Evolutionary conservation across 1,284 basidiomycete genomes (phyloP), one percentile per base, ranked within the genome.

Genomic region (Volvariella volvacea): DNA sequence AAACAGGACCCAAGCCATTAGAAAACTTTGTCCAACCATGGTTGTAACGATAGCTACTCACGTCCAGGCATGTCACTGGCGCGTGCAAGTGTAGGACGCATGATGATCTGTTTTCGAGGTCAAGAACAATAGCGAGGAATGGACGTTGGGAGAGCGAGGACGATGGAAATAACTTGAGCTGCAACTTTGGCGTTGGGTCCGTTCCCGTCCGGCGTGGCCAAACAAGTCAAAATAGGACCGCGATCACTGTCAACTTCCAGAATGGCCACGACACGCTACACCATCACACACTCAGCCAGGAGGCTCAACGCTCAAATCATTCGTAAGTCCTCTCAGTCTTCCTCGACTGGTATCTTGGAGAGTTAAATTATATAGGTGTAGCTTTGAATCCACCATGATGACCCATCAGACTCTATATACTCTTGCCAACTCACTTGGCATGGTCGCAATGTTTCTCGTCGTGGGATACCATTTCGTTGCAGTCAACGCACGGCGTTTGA

Each of bases 381-480:
- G 39, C 14, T 22, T 25, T 17, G 15, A 38, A 36, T 37, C 41
- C 51, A 53, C 46, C 19, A 85, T 83, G 88, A 92, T 92, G 45
- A 79, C 76, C 39, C 82, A 92, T 66, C 67, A 75, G 48, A 89
- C 88, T 12, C 73, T 94, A 16, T 90, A 89, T 62, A 74, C 76
- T 49, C 74, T 95, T 42, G 87, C 92, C 38, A 94, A 93, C 66
- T 72, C 78, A 22, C 81, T 92, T 15, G 91, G 90, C 31, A 67
- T 82, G n/a, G 68, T 88, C 31, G 85, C 90, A 30, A 88, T 93
- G 79, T 54, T 89, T 50, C 80, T 85, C 3, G 83, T 91, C 49
- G 81, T 94, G 43, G 76, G 78, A 34, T 94, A 92, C 64, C 92
- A 95, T 66, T 80, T 94, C 54, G 71, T 95, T 47, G 80, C 88